Evolutionary conservation across 2,329 filamentous ascomycete genomes (phyloP), one percentile per base, ranked within the genome.

Genomic region (Cladosporium halotolerans): DNA sequence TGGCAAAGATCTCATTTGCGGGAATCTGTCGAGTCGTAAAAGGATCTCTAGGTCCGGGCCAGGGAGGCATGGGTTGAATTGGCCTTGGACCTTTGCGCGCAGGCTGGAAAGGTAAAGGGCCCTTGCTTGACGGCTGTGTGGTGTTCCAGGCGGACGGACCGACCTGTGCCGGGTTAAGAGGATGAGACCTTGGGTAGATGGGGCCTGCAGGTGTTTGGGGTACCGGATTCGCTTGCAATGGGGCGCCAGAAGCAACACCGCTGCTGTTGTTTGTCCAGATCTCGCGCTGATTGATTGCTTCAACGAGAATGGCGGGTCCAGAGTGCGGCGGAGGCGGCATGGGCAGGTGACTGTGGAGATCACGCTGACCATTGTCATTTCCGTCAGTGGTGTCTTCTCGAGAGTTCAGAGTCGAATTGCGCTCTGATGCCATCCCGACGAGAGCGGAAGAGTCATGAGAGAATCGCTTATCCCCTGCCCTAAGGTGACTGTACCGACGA

Each of bases 101-200:
- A 18, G 50, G 50, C 43, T 46, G 34, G 43, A 53, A 53, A 14
- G 50, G 50, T 38, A 53, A 23, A 9, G 42, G 38, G 2, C 50
- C 50, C 33, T 53, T 53, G 36, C 39, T 47, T 11, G 32, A n/a
- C 46, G 50, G 50, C 28, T 53, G 50, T 4, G 50, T 53, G 9
- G 19, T 28, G n/a, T 28, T 31, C 50, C 50, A 53, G 16, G 50
- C 50, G 19, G 43, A 45, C 2, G 50, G 44, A n/a, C 50, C 50
- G 31, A 53, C 50, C 28, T 45, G 28, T 11, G 34, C 11, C 23
- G 43, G 43, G 8, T 16, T n/a, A 13, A 43, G 50, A 16, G 50
- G 50, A n/a, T 32, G 33, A 7, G 19, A 18, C 28, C n/a, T 3
- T 14, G 31, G 34, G 10, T 13, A 19, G 10, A 18, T 19, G 19